These are phyloP conservation scores for Boletales sp. DNA, from an alignment of 768 basidiomycete genomes.

Conservation along the genomic window DNA sequence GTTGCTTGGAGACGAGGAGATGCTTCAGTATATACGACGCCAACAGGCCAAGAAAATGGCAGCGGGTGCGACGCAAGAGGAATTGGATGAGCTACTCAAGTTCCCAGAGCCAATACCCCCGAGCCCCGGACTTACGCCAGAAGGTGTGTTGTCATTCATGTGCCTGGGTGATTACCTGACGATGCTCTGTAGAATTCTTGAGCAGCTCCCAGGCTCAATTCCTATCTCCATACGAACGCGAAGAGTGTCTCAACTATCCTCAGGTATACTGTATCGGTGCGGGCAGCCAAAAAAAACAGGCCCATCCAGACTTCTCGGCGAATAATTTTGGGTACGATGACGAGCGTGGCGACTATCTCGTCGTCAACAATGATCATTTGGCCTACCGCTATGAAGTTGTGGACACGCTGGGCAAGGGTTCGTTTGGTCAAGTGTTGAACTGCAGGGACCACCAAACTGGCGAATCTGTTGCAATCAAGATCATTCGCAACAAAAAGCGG, in stretches of 20 bases:
- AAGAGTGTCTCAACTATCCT: slow-evolving; percentile 87
- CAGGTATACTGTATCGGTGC: slow-evolving; percentile 80
- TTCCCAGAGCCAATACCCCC: slow-evolving; percentile 92
- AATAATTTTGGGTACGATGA: slow-evolving; percentile 98
- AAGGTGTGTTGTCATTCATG: slow-evolving; percentile 48
- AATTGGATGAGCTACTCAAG: slow-evolving; percentile 81
- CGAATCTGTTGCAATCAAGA: slow-evolving; percentile 97
- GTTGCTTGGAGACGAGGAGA: slow-evolving; percentile 89
- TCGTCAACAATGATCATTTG: slow-evolving; percentile 88
- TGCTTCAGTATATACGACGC: slow-evolving; percentile 89
- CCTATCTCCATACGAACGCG: slow-evolving; percentile 84
- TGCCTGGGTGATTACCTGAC: slow-evolving; percentile 6
- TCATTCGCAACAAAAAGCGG: slow-evolving; percentile 98
- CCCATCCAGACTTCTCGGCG: slow-evolving; percentile 62
- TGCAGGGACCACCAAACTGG: slow-evolving; percentile 96
- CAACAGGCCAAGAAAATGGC: slow-evolving; percentile 88
- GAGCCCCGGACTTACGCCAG: slow-evolving; percentile 57
- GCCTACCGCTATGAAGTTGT: slow-evolving; percentile 96
- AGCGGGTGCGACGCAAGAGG: slow-evolving; percentile 77
- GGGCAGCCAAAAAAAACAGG: slow-evolving; percentile 78
- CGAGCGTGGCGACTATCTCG: slow-evolving; percentile 94
- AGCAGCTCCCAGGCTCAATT: slow-evolving; percentile 62
- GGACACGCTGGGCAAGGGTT: slow-evolving; percentile 93
- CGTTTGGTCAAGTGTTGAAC: slow-evolving; percentile 94
- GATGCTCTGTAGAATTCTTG: slow-evolving; percentile 49